A percentile compares a stretch with the other conserved stretches of the same genome.
Conservation (phyloP, 371 early-diverging fungal genomes). For the Parasitella parasitica region DNA sequence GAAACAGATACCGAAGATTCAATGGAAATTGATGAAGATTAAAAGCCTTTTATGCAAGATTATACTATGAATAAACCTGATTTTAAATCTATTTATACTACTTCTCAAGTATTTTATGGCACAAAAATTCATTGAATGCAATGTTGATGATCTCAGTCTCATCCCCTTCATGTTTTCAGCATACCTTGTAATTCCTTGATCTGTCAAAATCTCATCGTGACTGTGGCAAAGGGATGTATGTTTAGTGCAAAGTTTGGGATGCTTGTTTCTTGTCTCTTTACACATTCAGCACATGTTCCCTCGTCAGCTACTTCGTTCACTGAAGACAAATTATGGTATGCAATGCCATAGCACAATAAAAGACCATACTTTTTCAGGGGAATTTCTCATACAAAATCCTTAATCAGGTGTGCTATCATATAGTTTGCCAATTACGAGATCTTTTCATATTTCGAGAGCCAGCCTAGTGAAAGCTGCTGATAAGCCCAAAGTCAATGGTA, state of each 20-base stretch:
- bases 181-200: neutral
- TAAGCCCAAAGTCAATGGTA: slow-evolving; percentile 10
- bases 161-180: too few species aligned
- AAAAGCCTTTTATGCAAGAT: neutral
- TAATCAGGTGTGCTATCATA: neutral
- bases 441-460: slow-evolving; percentile 2
- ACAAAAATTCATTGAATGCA: too few species aligned
- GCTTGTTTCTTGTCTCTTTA: neutral
- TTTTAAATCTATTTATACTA: too few species aligned
- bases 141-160: too few species aligned
- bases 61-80: neutral
- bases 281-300: neutral
- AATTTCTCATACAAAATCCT: neutral
- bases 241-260: neutral
- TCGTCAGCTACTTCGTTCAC: slow-evolving; percentile 6
- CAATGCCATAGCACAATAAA: neutral
- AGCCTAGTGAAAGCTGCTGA: neutral
- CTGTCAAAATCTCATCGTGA: neutral
- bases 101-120: too few species aligned
- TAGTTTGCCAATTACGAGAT: neutral
- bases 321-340: slow-evolving; percentile 9
- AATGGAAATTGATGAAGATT: neutral
- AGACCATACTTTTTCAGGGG: neutral
- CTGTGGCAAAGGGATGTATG: neutral
- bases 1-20: slow-evolving; percentile 16